Evolutionary conservation across 2,329 filamentous ascomycete species (phyloP).

Genomic region (Penicillium sp.): DNA sequence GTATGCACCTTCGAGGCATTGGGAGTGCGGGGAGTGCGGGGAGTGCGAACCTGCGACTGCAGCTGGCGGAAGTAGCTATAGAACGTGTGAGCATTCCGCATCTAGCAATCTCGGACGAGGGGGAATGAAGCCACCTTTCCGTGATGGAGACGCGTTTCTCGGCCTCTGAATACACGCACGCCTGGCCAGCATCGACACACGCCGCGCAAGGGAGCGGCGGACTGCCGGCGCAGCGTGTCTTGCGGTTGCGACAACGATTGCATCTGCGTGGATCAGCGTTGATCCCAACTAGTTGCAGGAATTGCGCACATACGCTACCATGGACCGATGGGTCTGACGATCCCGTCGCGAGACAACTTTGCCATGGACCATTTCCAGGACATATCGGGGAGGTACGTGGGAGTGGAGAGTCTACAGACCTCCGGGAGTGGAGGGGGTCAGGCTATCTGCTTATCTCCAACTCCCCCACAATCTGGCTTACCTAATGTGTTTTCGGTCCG

Average conservation of each 20-base stretch:
- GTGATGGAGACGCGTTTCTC: constrained; percentile 42
- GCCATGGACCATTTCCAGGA: constrained; percentile 19
- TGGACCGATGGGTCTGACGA: constrained; percentile 27
- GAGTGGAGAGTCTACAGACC: no score
- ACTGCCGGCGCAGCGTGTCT: constrained; percentile 41
- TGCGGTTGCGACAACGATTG: constrained; percentile 42
- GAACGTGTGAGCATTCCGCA: constrained; percentile 1
- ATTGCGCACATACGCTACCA: constrained; percentile 32
- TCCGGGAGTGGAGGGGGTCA: no score
- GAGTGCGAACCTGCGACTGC: constrained; percentile 33
- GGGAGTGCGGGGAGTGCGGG: constrained; percentile 18
- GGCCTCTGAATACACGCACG: constrained; percentile 42
- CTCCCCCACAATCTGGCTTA: no score
- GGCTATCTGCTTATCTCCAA: no score
- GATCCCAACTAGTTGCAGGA: no score
- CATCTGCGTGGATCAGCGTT: constrained; percentile 28
- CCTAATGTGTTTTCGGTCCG: constrained; percentile 8
- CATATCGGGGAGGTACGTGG: no score
- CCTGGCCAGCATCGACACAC: constrained; percentile 36
- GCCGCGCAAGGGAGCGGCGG: constrained; percentile 41
- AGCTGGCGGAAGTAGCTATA: constrained; percentile 39
- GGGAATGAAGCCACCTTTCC: constrained; percentile 32
- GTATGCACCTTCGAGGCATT: not conserved
- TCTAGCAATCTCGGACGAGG: not conserved
- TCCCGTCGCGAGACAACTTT: constrained; percentile 23